phyloP scores from a whole-genome alignment of 106 monocot genomes.

The Posidonia australis region DNA sequence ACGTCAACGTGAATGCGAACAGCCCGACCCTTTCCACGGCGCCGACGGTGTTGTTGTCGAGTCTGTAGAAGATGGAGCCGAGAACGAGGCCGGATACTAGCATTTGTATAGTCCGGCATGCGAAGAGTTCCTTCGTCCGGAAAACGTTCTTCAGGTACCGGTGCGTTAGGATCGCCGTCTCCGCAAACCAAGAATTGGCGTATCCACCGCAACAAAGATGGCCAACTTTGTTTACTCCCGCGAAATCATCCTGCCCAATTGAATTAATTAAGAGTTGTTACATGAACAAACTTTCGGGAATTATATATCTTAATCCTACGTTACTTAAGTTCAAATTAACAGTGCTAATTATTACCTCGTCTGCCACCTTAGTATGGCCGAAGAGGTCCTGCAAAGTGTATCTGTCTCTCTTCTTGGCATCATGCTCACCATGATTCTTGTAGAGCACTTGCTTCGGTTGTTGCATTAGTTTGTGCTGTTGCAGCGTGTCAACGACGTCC shows the following conservation, averaged over 20 bases:
- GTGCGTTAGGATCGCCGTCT: slow-evolving; percentile 53
- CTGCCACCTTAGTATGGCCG: not conserved
- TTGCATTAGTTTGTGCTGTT: slow-evolving; percentile 11
- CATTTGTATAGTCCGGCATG: slow-evolving; percentile 56
- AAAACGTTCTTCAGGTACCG: slow-evolving; percentile 56
- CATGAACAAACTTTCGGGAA: not conserved
- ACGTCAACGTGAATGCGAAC: slow-evolving; percentile 78
- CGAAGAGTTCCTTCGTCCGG: slow-evolving; percentile 68
- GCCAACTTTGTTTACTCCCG: slow-evolving; percentile 13
- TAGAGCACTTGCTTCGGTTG: slow-evolving; percentile 43
- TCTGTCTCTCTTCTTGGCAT: not conserved
- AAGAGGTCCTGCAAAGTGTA: slow-evolving; percentile 1
- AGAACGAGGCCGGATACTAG: slow-evolving; percentile 49
- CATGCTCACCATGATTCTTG: not conserved
- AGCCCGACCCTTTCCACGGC: slow-evolving; percentile 47
- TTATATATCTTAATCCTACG: not conserved
- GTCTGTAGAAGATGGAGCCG: slow-evolving; percentile 68
- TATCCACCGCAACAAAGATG: slow-evolving; percentile 14
- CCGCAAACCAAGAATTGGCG: slow-evolving; percentile 33
- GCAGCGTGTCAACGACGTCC: slow-evolving; percentile 34
- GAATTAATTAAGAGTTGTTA: not conserved
- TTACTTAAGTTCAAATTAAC: not conserved
- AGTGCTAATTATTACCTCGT: not conserved
- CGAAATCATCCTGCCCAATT: not conserved
- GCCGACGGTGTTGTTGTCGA: slow-evolving; percentile 19